These are phyloP conservation scores for Fusarium sp. DNA, from an alignment of 2,329 filamentous ascomycete species.

Conservation along the genomic window DNA sequence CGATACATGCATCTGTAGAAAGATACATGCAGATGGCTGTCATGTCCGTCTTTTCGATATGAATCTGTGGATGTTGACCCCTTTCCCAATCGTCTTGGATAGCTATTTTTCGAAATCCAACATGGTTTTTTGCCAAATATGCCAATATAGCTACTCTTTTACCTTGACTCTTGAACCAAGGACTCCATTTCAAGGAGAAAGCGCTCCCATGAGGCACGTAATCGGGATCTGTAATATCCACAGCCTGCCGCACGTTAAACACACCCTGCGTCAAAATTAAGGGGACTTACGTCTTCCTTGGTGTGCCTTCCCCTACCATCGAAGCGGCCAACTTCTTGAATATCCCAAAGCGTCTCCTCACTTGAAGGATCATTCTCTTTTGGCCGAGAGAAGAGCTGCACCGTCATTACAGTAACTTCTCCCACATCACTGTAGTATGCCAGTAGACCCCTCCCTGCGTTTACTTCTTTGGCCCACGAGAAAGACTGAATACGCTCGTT, in stretches of 20 bases:
- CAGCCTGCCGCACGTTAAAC: conserved; percentile 44
- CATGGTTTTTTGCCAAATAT: conserved; percentile 64
- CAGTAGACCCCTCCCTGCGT: conserved; percentile 59
- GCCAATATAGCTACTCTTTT: conserved; percentile 61
- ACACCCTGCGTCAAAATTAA: background rate
- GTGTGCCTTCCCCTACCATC: conserved; percentile 61
- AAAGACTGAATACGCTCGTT: conserved; percentile 65
- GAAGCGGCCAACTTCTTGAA: conserved; percentile 66
- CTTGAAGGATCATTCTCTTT: conserved; percentile 35
- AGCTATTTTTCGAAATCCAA: conserved; percentile 67
- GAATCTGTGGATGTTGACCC: conserved; percentile 55
- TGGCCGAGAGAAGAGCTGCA: conserved; percentile 56
- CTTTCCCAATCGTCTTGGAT: conserved; percentile 55
- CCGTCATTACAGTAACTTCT: conserved; percentile 65
- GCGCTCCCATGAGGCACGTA: conserved; percentile 63
- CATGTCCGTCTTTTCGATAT: conserved; percentile 58
- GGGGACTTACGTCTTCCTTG: conserved; percentile 46
- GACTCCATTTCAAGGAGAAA: conserved; percentile 67
- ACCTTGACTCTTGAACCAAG: conserved; percentile 59
- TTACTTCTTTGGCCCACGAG: conserved; percentile 64
- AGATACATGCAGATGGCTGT: conserved; percentile 65
- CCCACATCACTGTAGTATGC: conserved; percentile 65
- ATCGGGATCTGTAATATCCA: conserved; percentile 60
- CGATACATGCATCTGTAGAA: conserved; percentile 66
- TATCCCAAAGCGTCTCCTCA: conserved; percentile 60